phyloP scores from a whole-genome alignment of 2,329 filamentous ascomycete species.

The Blastomyces parvus region DNA sequence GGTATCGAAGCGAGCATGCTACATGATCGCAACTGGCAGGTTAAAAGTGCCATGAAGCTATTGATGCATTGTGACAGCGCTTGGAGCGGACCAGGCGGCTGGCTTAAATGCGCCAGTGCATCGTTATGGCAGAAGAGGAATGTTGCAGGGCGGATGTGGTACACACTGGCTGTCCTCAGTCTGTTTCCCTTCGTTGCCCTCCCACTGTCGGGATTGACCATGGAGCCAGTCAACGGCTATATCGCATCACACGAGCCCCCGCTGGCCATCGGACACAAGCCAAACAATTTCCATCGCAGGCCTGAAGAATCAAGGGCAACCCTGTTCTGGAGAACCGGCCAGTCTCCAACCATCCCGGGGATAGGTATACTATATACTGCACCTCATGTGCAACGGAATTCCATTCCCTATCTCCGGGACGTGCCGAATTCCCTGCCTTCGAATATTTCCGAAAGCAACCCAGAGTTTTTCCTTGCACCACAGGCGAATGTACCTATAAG shows the following conservation, averaged over 20 bases:
- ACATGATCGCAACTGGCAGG: slow-evolving; percentile 11
- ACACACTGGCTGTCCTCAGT: slow-evolving; percentile 8
- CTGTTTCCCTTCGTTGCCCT: slow-evolving; percentile 12
- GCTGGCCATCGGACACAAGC: slow-evolving; percentile 3
- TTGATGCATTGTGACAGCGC: slow-evolving; percentile 11
- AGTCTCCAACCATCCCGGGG: slow-evolving; percentile 3
- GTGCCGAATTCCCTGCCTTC: slow-evolving; percentile 1
- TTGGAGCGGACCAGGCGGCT: slow-evolving; percentile 10
- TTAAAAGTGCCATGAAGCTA: slow-evolving; percentile 9
- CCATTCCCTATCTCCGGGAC: background rate
- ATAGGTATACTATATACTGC: slow-evolving; percentile 8
- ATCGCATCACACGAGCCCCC: background rate
- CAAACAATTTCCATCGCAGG: background rate
- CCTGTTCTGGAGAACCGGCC: slow-evolving; percentile 6
- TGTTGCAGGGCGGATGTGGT: slow-evolving; percentile 9
- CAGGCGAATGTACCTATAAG: slow-evolving; percentile 8
- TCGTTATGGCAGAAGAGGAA: background rate
- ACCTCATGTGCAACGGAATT: slow-evolving; percentile 6
- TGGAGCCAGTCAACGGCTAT: slow-evolving; percentile 9
- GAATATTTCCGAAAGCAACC: background rate
- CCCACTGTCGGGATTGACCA: slow-evolving; percentile 11
- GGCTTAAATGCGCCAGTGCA: slow-evolving; percentile 4
- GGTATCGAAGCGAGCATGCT: slow-evolving; percentile 16
- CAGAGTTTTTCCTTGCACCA: slow-evolving; percentile 8
- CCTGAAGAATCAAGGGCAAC: background rate